Evolutionary conservation across 2,329 filamentous ascomycete genomes (phyloP), one percentile per base, ranked within the genome.

Genomic region (Mycosphaerella sp.): DNA sequence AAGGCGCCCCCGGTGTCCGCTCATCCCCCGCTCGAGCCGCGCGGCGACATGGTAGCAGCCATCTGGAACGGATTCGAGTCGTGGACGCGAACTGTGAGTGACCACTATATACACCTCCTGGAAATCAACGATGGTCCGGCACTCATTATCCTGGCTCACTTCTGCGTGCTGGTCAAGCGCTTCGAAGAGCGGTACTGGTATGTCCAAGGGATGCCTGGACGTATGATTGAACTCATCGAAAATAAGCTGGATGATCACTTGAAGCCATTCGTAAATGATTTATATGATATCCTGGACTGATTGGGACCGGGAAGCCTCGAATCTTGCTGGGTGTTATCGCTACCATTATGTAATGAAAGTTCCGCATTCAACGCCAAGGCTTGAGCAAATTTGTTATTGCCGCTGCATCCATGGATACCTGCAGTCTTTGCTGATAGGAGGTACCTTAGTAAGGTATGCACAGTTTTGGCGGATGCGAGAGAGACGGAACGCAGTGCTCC

Each of bases 171-270:
- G 10, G 34, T 55, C 26, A 45, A 51, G 31, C 41, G 53, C 3
- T 55, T 50, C 17, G 47, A 51, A 14, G 34, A 51, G 14, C 47
- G 53, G 10, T 55, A 55, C 26, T 55, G 53, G 53, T 55, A 55
- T 31, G 42, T 55, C 10, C 12, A 47, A 32, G 42, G 47, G 9
- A 40, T 55, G 17, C 47, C 47, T 11, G 53, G 43, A 11, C 40
- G 47, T 6, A 55, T 51, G 26, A 50, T 55, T 2, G n/a, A 32
- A 17, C 5, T 55, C 32, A 55, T 55, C 43, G 53, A 55, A 39
- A 29, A 29, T 4, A 51, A 38, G 36, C 39, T 55, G 23, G 47
- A 51, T 21, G 53, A 55, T 42, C n/a, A 17, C 21, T 46, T 46
- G 6, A 55, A 55, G 47, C 53, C 53, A 26, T 44, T 50, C 23